Percentiles rank a stretch among this genome's conserved stretches.
Evolutionary conservation across 257 asterid genomes (phyloP).

Genomic region (Primulina huaijiensis): DNA sequence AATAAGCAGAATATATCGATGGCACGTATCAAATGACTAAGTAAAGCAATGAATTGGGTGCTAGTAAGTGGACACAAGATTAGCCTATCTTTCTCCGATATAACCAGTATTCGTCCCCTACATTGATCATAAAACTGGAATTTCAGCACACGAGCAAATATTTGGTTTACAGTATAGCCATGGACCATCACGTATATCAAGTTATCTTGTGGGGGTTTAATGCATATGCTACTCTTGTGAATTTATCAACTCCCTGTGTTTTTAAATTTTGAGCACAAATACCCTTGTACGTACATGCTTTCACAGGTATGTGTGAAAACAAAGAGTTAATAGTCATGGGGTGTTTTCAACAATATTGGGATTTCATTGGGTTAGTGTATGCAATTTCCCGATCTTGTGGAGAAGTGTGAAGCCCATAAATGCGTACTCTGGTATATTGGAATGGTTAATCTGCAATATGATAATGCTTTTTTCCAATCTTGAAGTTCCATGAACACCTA

Average conservation of each 20-base stretch:
- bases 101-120: background rate
- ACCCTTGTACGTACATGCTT: too few relatives aligned
- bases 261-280: too few relatives aligned
- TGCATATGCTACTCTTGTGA: too few relatives aligned
- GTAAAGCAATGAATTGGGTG: background rate
- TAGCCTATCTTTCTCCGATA: background rate
- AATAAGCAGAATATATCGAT: background rate
- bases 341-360: too few relatives aligned
- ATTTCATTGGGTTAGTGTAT: too few relatives aligned
- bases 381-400: background rate
- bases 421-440: conserved; percentile 71
- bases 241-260: too few relatives aligned
- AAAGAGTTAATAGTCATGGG: too few relatives aligned
- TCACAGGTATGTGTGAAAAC: too few relatives aligned
- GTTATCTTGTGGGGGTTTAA: too few relatives aligned
- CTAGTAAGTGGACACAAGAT: background rate
- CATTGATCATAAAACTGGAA: background rate
- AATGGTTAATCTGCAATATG: conserved; percentile 63
- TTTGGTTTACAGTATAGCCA: background rate
- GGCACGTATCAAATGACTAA: background rate
- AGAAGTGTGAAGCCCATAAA: conserved; percentile 17
- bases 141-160: background rate
- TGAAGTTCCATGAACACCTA: conserved; percentile 74
- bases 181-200: background rate
- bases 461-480: conserved; percentile 77